Conservation (phyloP, 2,329 filamentous ascomycete genomes). For the Sporothrix variecibatus region DNA sequence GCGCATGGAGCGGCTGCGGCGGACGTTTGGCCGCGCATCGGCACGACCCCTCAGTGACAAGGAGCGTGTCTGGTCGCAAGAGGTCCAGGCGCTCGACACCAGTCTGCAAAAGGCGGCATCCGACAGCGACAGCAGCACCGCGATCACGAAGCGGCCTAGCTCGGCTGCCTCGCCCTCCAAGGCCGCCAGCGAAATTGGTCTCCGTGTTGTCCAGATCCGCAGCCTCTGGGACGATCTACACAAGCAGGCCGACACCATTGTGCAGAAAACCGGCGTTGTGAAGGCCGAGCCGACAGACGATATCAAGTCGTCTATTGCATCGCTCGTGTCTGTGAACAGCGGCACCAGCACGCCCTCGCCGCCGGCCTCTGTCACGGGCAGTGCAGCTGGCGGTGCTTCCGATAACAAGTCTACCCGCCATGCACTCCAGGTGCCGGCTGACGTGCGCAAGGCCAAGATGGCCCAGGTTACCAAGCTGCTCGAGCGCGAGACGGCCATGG, state of each 20-base stretch:
- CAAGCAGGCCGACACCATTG: slow-evolving; percentile 52
- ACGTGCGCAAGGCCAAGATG: slow-evolving; percentile 64
- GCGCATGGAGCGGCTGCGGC: slow-evolving; percentile 61
- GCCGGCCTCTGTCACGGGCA: slow-evolving; percentile 18
- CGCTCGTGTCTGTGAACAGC: slow-evolving; percentile 17
- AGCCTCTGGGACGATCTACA: slow-evolving; percentile 55
- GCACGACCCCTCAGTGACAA: slow-evolving; percentile 61
- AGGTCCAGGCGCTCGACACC: slow-evolving; percentile 43
- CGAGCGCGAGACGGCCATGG: slow-evolving; percentile 66
- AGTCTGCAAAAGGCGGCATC: slow-evolving; percentile 40
- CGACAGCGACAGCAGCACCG: background rate
- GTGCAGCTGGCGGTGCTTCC: background rate
- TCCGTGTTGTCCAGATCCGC: slow-evolving; percentile 60
- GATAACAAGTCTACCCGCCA: slow-evolving; percentile 29
- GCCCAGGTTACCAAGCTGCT: slow-evolving; percentile 64
- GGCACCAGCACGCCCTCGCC: slow-evolving; percentile 35
- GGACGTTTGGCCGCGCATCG: slow-evolving; percentile 50
- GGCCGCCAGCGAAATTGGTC: slow-evolving; percentile 49
- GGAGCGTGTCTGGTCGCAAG: slow-evolving; percentile 55
- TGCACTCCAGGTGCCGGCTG: slow-evolving; percentile 57
- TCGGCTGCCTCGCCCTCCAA: slow-evolving; percentile 39
- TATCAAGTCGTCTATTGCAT: slow-evolving; percentile 23
- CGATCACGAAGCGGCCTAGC: slow-evolving; percentile 33
- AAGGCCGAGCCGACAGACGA: slow-evolving; percentile 22
- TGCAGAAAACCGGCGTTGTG: slow-evolving; percentile 31